Conservation (phyloP, 805 yeast species). For the Scheffersomyces stipitis region DNA sequence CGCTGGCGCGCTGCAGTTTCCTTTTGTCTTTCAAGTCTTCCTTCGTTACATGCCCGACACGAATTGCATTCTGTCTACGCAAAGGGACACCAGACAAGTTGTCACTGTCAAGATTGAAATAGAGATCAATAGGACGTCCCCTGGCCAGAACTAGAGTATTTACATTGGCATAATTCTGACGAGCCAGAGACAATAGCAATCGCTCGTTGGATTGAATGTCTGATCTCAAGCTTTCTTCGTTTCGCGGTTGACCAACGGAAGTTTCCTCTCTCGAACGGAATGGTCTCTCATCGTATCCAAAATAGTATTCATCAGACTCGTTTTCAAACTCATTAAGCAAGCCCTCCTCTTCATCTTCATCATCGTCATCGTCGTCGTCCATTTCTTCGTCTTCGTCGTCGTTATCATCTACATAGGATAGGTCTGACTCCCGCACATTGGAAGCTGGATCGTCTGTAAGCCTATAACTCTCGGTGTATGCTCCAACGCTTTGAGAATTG, state of each 20-base stretch:
- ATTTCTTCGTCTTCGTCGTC: constrained; percentile 7
- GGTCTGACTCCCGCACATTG: constrained; percentile 1
- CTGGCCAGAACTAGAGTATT: constrained; percentile 12
- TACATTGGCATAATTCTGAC: constrained; percentile 21
- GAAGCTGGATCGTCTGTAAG: background rate
- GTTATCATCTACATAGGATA: constrained; percentile 4
- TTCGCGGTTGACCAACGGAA: constrained; percentile 7
- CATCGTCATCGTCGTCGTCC: constrained; percentile 7
- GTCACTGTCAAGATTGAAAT: background rate
- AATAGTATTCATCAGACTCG: background rate
- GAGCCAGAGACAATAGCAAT: constrained; percentile 26
- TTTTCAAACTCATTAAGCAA: background rate
- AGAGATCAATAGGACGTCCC: background rate
- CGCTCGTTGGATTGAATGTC: constrained; percentile 18
- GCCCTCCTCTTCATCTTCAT: constrained; percentile 9
- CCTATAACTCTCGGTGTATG: too few species aligned
- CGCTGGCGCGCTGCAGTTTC: background rate
- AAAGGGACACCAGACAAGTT: constrained; percentile 21
- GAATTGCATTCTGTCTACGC: constrained; percentile 34
- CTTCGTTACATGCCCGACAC: constrained; percentile 10
- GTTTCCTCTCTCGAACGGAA: background rate
- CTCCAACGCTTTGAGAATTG: too few species aligned
- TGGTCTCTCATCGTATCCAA: background rate
- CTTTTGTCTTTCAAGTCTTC: constrained; percentile 1
- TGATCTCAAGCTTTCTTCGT: constrained; percentile 6